These are phyloP conservation scores for Ajuga chamaepitys DNA, from an alignment of 257 asterid genomes.

Conservation along the genomic window DNA sequence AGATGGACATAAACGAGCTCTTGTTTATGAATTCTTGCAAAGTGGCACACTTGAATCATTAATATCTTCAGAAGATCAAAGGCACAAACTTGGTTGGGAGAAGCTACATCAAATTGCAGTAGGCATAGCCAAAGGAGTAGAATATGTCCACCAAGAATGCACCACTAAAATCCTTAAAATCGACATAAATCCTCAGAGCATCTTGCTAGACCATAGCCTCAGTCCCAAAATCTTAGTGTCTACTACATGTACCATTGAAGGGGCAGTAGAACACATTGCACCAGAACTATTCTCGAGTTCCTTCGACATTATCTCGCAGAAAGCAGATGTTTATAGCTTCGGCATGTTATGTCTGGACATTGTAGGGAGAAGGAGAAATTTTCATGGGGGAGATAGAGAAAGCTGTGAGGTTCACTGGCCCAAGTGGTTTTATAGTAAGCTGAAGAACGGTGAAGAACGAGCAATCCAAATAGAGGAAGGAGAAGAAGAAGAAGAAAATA, in stretches of 20 bases:
- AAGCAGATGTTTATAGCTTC: conserved; percentile 24
- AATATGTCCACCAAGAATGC: conserved; percentile 21
- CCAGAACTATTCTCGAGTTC: conserved; percentile 24
- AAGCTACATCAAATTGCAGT: conserved; percentile 18
- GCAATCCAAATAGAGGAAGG: conserved; percentile 26
- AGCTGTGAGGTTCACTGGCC: neutral
- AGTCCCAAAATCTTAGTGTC: conserved; percentile 26
- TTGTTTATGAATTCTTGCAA: conserved; percentile 27
- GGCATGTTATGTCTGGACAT: conserved; percentile 22
- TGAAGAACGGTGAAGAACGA: conserved; percentile 17
- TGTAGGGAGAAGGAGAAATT: neutral
- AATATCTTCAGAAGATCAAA: neutral
- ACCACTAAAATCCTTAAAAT: conserved; percentile 10
- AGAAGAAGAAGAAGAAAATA: conserved; percentile 18
- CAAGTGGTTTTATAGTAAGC: conserved; percentile 1
- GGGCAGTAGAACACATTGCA: conserved; percentile 31
- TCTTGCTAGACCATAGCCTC: conserved; percentile 24
- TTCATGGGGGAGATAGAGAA: neutral
- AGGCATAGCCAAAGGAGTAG: conserved; percentile 30
- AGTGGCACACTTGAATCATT: conserved; percentile 3
- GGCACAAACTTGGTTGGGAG: conserved; percentile 9
- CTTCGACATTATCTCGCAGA: neutral
- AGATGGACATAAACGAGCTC: conserved; percentile 20
- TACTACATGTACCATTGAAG: conserved; percentile 30
- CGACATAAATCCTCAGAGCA: conserved; percentile 21